Evolutionary conservation across 768 basidiomycete species (phyloP).

Genomic region (Calocera cornea): DNA sequence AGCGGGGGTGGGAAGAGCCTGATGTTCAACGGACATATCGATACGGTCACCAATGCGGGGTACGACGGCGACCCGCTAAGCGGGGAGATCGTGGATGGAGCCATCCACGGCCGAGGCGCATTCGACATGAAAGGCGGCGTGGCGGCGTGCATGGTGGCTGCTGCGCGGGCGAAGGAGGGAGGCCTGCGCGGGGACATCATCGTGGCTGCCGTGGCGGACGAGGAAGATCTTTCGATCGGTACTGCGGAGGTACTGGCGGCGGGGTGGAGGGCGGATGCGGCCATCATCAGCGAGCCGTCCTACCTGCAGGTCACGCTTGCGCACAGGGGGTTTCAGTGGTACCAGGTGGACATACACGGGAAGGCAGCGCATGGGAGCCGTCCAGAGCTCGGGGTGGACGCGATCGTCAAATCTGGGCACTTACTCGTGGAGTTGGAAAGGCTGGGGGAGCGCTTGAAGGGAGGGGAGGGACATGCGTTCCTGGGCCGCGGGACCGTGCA

Average conservation of each 20-base stretch:
- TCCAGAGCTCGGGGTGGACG: conserved; percentile 13
- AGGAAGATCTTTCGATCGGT: conserved; percentile 9
- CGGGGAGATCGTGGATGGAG: conserved; percentile 6
- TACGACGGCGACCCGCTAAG: conserved; percentile 9
- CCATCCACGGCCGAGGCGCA: conserved; percentile 8
- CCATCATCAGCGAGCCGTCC: conserved; percentile 12
- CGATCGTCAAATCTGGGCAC: conserved; percentile 8
- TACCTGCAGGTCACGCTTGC: conserved; percentile 8
- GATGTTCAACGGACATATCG: conserved; percentile 10
- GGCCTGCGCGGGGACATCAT: neutral
- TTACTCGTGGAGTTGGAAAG: conserved; percentile 11
- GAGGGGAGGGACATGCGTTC: conserved; percentile 5
- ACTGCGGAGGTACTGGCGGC: conserved; percentile 10
- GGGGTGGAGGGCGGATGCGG: conserved; percentile 7
- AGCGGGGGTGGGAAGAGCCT: neutral
- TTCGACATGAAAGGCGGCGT: conserved; percentile 13
- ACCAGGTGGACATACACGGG: conserved; percentile 7
- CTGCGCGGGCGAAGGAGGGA: conserved; percentile 1
- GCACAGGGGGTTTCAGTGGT: conserved; percentile 10
- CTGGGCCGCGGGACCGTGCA: conserved; percentile 3
- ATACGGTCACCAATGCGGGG: conserved; percentile 6
- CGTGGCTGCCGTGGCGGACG: conserved; percentile 11
- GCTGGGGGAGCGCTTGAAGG: neutral
- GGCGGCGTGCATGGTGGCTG: conserved; percentile 7
- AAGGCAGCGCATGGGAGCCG: conserved; percentile 10